These are phyloP conservation scores for Blastomyces gilchristii DNA, from an alignment of 2,329 filamentous ascomycete genomes.

Conservation along the genomic window DNA sequence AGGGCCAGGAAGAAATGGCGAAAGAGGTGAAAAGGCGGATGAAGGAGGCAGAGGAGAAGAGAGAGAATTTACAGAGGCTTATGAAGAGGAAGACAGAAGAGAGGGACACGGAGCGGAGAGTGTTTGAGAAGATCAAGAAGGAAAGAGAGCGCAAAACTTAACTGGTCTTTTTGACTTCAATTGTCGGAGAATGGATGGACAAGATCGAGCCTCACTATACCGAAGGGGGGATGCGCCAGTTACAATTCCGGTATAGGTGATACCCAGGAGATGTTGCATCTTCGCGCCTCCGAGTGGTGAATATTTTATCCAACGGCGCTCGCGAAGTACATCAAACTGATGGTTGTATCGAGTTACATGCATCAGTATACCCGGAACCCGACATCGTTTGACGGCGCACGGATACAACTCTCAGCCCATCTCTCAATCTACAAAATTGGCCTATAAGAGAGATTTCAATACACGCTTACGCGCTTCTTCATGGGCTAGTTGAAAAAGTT, in stretches of 20 bases:
- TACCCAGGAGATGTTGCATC: not conserved
- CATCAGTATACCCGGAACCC: not conserved
- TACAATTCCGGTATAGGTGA: not conserved
- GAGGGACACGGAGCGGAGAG: conserved; percentile 33
- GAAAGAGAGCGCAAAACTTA: conserved; percentile 21
- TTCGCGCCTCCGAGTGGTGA: not conserved
- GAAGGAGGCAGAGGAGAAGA: conserved; percentile 30
- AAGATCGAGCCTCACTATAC: not conserved
- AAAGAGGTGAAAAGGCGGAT: conserved; percentile 31
- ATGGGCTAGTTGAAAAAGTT: not conserved
- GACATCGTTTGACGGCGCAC: not conserved
- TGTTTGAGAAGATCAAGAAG: conserved; percentile 34
- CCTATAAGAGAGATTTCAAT: not conserved
- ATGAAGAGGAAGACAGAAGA: conserved; percentile 37
- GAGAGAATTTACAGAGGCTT: conserved; percentile 30
- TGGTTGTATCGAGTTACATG: not conserved
- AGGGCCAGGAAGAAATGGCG: conserved; percentile 30
- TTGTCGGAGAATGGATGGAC: not conserved
- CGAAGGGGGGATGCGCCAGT: not conserved
- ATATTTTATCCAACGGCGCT: not conserved
- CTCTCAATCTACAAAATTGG: not conserved
- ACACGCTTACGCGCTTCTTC: not conserved
- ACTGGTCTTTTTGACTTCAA: not conserved
- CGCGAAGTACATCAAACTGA: not conserved
- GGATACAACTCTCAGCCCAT: not conserved